phyloP scores from a whole-genome alignment of 1,284 basidiomycete species.

The Puccinia triticina region DNA sequence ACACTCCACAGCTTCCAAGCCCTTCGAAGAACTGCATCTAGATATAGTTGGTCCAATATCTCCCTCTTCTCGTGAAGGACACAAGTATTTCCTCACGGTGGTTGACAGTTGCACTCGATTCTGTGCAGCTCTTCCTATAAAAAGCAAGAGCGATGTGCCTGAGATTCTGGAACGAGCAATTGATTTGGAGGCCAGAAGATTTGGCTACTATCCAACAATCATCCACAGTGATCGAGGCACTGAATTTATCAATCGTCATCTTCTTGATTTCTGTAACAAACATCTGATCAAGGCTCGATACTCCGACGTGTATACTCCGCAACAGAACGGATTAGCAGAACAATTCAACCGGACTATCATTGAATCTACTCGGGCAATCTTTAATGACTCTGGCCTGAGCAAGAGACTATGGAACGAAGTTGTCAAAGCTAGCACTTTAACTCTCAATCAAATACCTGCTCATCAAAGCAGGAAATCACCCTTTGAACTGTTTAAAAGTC shows the following conservation, averaged over 20 bases:
- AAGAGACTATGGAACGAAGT: not conserved
- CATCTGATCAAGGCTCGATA: not conserved
- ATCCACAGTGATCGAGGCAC: slow-evolving; percentile 11
- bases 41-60: slow-evolving; percentile 15
- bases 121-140: not conserved
- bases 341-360: not conserved
- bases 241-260: not conserved
- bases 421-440: not conserved
- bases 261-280: not conserved
- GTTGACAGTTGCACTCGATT: not conserved
- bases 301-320: slow-evolving; percentile 15
- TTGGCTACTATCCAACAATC: not conserved
- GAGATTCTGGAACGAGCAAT: not conserved
- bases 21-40: not conserved
- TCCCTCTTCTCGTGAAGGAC: not conserved
- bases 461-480: slow-evolving; percentile 6
- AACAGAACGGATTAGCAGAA: not conserved
- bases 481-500: not conserved
- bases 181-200: not conserved
- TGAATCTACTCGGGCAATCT: not conserved
- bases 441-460: slow-evolving; percentile 8
- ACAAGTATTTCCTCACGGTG: not conserved
- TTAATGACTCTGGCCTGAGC: not conserved
- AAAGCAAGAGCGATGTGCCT: not conserved
- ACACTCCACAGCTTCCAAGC: not conserved